phyloP scores from a whole-genome alignment of 495 filamentous ascomycete genomes.

The Pyrenula massariospora region DNA sequence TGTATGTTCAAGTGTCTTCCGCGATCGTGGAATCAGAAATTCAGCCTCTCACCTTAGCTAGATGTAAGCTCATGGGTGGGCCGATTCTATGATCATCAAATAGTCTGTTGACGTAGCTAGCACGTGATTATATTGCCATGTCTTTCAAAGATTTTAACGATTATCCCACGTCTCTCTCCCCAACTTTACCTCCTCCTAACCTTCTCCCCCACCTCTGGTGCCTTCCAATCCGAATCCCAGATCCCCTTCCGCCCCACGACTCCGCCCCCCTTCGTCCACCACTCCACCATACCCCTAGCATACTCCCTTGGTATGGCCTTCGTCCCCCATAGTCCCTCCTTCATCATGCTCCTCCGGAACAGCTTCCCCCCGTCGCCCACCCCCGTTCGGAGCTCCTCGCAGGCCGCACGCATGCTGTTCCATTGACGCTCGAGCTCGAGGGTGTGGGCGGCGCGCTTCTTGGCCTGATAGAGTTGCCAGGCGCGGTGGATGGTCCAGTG shows the following conservation, averaged over 20 bases:
- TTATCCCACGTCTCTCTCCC: neutral
- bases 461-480: conserved; percentile 61
- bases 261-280: conserved; percentile 62
- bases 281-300: conserved; percentile 70
- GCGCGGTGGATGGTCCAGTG: conserved; percentile 99
- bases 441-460: conserved; percentile 47
- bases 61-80: too few relatives aligned
- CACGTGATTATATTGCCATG: too few relatives aligned
- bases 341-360: conserved; percentile 75
- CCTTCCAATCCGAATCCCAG: neutral
- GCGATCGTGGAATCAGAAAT: too few relatives aligned
- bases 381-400: conserved; percentile 66
- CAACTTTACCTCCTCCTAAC: conserved; percentile 3
- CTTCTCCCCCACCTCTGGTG: conserved; percentile 32
- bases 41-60: too few relatives aligned
- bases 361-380: conserved; percentile 65
- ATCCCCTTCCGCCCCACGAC: conserved; percentile 34
- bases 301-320: conserved; percentile 75
- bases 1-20: too few relatives aligned
- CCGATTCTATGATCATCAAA: too few relatives aligned
- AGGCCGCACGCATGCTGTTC: conserved; percentile 66
- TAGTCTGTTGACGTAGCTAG: too few relatives aligned
- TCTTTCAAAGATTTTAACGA: neutral
- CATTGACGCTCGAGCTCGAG: conserved; percentile 61
- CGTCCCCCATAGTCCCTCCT: conserved; percentile 60